A percentile compares a stretch with the other conserved stretches of the same genome.
Evolutionary conservation across 2,329 filamentous ascomycete species (phyloP).

Genomic region (Pseudocercospora cruenta): DNA sequence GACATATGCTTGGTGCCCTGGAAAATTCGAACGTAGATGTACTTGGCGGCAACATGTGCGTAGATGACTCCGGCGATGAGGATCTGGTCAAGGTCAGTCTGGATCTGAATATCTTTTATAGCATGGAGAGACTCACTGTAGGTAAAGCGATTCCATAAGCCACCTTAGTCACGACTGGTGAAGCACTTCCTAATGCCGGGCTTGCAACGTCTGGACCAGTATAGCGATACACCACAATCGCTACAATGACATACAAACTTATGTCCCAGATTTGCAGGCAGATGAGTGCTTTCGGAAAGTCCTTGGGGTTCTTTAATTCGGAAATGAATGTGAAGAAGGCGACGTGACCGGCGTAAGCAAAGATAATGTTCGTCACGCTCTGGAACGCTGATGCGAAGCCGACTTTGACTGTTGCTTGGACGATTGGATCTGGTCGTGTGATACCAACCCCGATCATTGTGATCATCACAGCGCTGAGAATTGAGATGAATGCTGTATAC

Average conservation of each 20-base stretch:
- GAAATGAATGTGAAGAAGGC: slow-evolving; percentile 69
- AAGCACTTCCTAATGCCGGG: slow-evolving; percentile 67
- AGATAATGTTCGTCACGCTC: slow-evolving; percentile 69
- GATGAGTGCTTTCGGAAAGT: slow-evolving; percentile 65
- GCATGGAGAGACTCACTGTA: slow-evolving; percentile 44
- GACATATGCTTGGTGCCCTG: slow-evolving; percentile 57
- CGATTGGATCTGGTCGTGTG: slow-evolving; percentile 44
- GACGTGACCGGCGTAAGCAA: slow-evolving; percentile 61
- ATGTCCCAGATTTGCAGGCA: slow-evolving; percentile 64
- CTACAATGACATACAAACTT: slow-evolving; percentile 64
- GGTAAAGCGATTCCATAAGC: slow-evolving; percentile 71
- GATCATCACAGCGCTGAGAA: slow-evolving; percentile 65
- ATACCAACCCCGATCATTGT: slow-evolving; percentile 69
- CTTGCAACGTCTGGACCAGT: slow-evolving; percentile 64
- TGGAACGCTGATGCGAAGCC: slow-evolving; percentile 60
- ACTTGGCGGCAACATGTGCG: slow-evolving; percentile 60
- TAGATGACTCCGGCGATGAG: slow-evolving; percentile 72
- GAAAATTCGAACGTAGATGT: slow-evolving; percentile 67
- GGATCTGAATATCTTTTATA: background rate
- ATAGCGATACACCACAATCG: slow-evolving; percentile 69
- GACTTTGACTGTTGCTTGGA: slow-evolving; percentile 41
- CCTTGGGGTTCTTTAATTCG: slow-evolving; percentile 64
- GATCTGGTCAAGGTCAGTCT: slow-evolving; percentile 45
- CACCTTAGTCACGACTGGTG: slow-evolving; percentile 59
- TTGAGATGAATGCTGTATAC: slow-evolving; percentile 47